A percentile compares a stretch with the other conserved stretches of the same genome.
phyloP scores from a whole-genome alignment of 2,329 filamentous ascomycete species.

The Fonsecaea pedrosoi region DNA sequence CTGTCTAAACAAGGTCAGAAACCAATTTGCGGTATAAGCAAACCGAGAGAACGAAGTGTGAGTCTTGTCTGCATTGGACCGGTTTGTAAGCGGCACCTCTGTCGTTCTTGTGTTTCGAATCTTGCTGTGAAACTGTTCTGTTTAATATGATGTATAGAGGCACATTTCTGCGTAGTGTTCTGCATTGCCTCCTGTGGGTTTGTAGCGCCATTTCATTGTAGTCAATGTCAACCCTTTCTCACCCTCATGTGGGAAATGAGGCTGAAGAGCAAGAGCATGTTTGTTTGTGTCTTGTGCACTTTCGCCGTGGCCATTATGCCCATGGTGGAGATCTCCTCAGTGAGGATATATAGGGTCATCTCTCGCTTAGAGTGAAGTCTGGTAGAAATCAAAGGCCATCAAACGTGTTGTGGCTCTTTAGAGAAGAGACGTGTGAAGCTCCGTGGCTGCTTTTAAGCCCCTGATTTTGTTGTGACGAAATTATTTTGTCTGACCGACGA shows the following conservation, averaged over 20 bases:
- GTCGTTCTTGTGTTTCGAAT: neutral
- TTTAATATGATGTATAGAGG: too few relatives aligned
- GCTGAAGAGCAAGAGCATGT: too few relatives aligned
- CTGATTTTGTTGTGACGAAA: too few relatives aligned
- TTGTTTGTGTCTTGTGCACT: too few relatives aligned
- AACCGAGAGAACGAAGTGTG: neutral
- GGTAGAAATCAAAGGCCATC: neutral
- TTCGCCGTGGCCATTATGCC: neutral
- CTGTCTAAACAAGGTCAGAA: neutral
- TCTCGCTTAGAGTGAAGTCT: neutral
- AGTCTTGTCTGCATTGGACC: neutral
- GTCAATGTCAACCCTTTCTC: too few relatives aligned
- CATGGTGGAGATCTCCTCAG: neutral
- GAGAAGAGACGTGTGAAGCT: neutral
- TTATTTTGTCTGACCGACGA: neutral
- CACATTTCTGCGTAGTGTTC: too few relatives aligned
- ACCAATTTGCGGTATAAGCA: neutral
- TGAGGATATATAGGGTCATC: neutral
- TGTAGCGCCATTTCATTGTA: too few relatives aligned
- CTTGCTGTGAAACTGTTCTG: too few relatives aligned
- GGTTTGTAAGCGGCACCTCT: neutral
- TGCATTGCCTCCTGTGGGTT: too few relatives aligned
- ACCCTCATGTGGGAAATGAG: too few relatives aligned
- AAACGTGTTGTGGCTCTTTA: neutral
- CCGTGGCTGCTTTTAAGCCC: neutral